Conservation (phyloP, 169 alveolate species). For the Plasmodium yoelii region DNA sequence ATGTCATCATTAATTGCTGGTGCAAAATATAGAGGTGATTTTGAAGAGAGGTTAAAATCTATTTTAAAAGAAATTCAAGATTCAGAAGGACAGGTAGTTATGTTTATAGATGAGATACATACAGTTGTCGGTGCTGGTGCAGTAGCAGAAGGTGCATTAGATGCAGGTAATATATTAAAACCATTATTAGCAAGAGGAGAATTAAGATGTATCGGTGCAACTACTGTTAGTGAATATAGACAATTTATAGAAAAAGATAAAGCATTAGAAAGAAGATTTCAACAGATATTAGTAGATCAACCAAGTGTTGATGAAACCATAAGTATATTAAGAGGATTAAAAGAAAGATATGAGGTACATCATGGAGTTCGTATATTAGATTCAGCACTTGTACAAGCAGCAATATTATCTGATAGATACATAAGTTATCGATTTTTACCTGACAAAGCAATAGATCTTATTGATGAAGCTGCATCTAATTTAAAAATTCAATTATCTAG, state of each 20-base stretch:
- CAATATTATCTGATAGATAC: conserved; percentile 87
- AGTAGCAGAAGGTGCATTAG: conserved; percentile 92
- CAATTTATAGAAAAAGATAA: conserved; percentile 91
- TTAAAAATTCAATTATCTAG: conserved; percentile 87
- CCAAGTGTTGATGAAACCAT: conserved; percentile 89
- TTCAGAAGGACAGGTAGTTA: conserved; percentile 91
- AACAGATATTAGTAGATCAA: conserved; percentile 90
- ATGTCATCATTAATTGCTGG: conserved; percentile 90
- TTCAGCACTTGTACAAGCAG: conserved; percentile 91
- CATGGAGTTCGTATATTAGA: conserved; percentile 92
- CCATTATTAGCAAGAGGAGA: conserved; percentile 93
- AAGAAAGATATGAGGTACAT: conserved; percentile 90
- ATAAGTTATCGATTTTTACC: conserved; percentile 85
- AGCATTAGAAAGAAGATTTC: conserved; percentile 93
- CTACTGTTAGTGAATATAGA: conserved; percentile 91
- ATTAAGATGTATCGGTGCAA: conserved; percentile 91
- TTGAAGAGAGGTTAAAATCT: conserved; percentile 91
- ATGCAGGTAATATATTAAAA: conserved; percentile 91
- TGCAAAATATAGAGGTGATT: conserved; percentile 92
- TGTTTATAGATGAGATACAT: conserved; percentile 93
- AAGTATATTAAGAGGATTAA: conserved; percentile 90
- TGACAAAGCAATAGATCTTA: conserved; percentile 90
- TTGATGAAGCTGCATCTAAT: conserved; percentile 92
- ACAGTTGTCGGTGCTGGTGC: conserved; percentile 93
- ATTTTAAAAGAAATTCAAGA: conserved; percentile 90